A percentile compares a stretch with the other conserved stretches of the same genome.
These are phyloP conservation scores for Candida arabinofermentans DNA, from an alignment of 805 yeast genomes.

Conservation along the genomic window DNA sequence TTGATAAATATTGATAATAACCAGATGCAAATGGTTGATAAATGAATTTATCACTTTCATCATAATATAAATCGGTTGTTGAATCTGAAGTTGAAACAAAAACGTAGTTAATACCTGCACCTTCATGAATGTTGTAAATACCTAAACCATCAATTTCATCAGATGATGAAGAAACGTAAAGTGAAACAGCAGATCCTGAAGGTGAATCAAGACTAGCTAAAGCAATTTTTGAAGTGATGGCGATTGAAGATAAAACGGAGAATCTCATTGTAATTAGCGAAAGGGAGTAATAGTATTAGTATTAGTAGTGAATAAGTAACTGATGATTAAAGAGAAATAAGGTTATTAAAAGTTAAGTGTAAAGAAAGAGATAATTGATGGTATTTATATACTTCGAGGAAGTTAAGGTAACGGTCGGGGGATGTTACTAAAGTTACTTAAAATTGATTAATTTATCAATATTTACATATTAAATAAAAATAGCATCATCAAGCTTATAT, in stretches of 20 bases:
- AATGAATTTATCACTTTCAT: background rate
- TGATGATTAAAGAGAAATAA: background rate
- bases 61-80: background rate
- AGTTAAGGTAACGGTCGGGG: too few relatives aligned
- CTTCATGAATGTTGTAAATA: conserved; percentile 36
- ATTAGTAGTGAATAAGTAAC: background rate
- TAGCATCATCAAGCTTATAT: too few relatives aligned
- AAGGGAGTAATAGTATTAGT: background rate
- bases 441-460: too few relatives aligned
- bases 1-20: background rate
- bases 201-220: conserved; percentile 5
- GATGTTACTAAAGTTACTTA: too few relatives aligned
- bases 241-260: conserved; percentile 8
- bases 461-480: too few relatives aligned
- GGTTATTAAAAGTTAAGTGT: too few relatives aligned
- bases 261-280: conserved; percentile 5
- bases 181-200: conserved; percentile 11
- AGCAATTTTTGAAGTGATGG: conserved; percentile 5
- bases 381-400: too few relatives aligned
- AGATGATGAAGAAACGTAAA: conserved; percentile 23
- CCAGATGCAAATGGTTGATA: background rate
- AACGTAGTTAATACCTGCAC: conserved; percentile 43
- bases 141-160: conserved; percentile 26
- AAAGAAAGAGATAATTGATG: too few relatives aligned
- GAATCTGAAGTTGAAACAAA: conserved; percentile 28